These are phyloP conservation scores for Rhodotorula sp. DNA, from an alignment of 1,284 basidiomycete genomes.

Conservation along the genomic window DNA sequence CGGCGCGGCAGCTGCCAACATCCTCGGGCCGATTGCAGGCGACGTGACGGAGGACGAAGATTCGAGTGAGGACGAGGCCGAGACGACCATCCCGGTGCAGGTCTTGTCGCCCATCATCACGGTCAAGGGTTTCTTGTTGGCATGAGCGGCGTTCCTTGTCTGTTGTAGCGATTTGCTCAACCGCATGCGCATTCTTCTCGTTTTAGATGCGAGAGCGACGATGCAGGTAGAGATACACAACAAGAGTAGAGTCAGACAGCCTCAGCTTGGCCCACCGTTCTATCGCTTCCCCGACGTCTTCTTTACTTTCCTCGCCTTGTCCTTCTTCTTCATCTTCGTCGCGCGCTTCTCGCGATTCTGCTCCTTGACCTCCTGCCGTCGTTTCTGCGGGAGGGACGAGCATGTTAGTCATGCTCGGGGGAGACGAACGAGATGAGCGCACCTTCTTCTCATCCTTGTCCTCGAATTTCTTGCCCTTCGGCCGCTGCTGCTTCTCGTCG, in stretches of 20 bases:
- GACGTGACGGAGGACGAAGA: slow-evolving; percentile 18
- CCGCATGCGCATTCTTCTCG: too few relatives aligned
- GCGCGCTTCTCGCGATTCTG: slow-evolving; percentile 83
- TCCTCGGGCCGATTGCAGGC: neutral
- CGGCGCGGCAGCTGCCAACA: neutral
- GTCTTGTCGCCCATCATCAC: slow-evolving; percentile 19
- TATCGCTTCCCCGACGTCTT: slow-evolving; percentile 43
- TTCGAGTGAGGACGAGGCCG: slow-evolving; percentile 8
- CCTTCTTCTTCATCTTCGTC: slow-evolving; percentile 87
- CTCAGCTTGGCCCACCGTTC: neutral
- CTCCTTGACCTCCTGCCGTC: slow-evolving; percentile 82
- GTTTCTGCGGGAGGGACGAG: slow-evolving; percentile 58
- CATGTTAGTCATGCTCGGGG: neutral
- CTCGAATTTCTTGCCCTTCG: slow-evolving; percentile 83
- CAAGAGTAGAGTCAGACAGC: too few relatives aligned
- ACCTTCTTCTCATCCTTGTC: slow-evolving; percentile 90
- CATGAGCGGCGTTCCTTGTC: neutral
- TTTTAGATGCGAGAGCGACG: too few relatives aligned
- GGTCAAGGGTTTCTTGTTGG: slow-evolving; percentile 21
- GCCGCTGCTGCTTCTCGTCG: slow-evolving; percentile 57
- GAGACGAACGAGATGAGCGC: slow-evolving; percentile 20
- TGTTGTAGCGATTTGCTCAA: neutral
- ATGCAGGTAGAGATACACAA: too few relatives aligned
- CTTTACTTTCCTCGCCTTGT: slow-evolving; percentile 83
- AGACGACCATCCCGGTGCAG: slow-evolving; percentile 8